Base-by-base conservation (phyloP, 2,329 filamentous ascomycete species). In the Nemania sp. region DNA sequence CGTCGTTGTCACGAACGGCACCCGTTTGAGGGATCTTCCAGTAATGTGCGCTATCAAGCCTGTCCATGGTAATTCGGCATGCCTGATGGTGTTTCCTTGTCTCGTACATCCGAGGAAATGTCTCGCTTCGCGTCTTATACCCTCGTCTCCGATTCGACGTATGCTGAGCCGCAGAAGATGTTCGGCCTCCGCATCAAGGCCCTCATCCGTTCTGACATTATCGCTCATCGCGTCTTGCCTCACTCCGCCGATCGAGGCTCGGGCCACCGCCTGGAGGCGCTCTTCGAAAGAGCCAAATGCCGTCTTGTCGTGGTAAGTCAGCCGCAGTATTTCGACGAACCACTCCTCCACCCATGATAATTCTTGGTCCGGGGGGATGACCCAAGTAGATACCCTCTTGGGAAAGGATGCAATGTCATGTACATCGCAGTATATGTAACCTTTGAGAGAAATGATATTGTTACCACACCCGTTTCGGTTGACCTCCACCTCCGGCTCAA, bases 271-370 rank as follows among this genome's bases (percentile, higher is more conserved):
- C 5, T 20, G 46, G 6, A 62, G 34, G 40, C 60, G 55, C 13
- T 59, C 45, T 25, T 29, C 10, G 35, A 62, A 62, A 1, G 37
- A 54, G 17, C 39, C 10, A 25, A 43, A 60, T 11, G 15, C 25
- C 6, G 6, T 1, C 18, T 35, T 35, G 18, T 12, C 43, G 12
- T 35, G 46, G 46, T 62, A 62, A 11, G 60, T 43, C 2, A 62
- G 39, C n/a, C 56, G 56, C 25, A 62, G 37, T 12, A 40, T 48
- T 37, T 62, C 56, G 32, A 47, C 18, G 9, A 62, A 37, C 60
- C 60, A 62, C 48, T 59, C 15, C 43, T 40, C 10, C 25, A 46
- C 29, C 60, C 60, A 62, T 15, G 46, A 48, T 18, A 2, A 10
- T 3, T 37, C 48, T 17, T 62, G 34, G 5, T 5, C 40, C 2